phyloP scores from a whole-genome alignment of 495 filamentous ascomycete genomes.

The Viridothelium virens region DNA sequence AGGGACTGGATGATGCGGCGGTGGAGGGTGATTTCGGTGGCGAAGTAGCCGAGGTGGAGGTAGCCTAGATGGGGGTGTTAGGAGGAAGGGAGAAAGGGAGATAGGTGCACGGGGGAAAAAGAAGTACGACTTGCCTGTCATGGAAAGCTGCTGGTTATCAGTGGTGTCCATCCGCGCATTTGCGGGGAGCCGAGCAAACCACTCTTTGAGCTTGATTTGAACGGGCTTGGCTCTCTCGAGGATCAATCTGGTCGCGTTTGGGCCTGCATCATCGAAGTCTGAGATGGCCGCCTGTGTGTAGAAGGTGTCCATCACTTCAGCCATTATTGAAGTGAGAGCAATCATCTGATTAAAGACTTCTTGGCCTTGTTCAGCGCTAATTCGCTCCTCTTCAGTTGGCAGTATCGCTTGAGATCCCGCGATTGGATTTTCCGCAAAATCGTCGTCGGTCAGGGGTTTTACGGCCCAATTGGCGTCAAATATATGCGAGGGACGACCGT shows the following conservation, averaged over 20 bases:
- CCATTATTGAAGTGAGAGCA: slow-evolving; percentile 62
- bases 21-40: slow-evolving; percentile 78
- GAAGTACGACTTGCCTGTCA: slow-evolving; percentile 34
- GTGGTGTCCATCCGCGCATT: slow-evolving; percentile 57
- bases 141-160: slow-evolving; percentile 34
- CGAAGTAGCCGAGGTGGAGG: slow-evolving; percentile 76
- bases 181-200: slow-evolving; percentile 61
- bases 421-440: slow-evolving; percentile 54
- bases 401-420: slow-evolving; percentile 23
- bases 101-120: not conserved
- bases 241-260: slow-evolving; percentile 46
- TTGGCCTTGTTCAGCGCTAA: slow-evolving; percentile 60
- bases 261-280: slow-evolving; percentile 40
- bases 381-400: slow-evolving; percentile 22
- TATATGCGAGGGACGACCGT: slow-evolving; percentile 79
- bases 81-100: not conserved
- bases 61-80: slow-evolving; percentile 47
- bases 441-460: slow-evolving; percentile 53
- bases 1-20: slow-evolving; percentile 71
- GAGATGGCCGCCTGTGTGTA: slow-evolving; percentile 60
- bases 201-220: slow-evolving; percentile 74
- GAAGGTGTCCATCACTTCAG: slow-evolving; percentile 71
- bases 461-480: slow-evolving; percentile 78
- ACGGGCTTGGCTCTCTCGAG: slow-evolving; percentile 72
- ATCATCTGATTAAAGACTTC: slow-evolving; percentile 67